Evolutionary conservation across 306 rosid species (phyloP), one percentile per base, ranked within the genome.

Genomic region (Citrullus amarus): DNA sequence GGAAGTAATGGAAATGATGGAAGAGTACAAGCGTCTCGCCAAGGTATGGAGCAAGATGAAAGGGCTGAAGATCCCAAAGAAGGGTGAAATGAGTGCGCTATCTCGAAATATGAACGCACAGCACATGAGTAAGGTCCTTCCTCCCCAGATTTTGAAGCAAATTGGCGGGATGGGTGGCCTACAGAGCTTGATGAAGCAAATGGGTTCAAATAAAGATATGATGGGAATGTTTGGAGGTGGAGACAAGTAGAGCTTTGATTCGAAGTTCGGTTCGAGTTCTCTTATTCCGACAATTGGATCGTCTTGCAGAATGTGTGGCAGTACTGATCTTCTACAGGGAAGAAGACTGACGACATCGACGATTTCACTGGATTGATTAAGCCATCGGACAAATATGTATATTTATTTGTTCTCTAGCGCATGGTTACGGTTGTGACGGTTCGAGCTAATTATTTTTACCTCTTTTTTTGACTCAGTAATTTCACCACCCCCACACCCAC

Each of bases 161-260:
- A 85, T 91, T 36, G 97, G 96, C 54, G 98, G 97, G 74, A 87
- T 90, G 91, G 90, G 93, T 58, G 96, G 93, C 20, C 80, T 94
- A 75, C 93, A 94, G 82, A 93, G 76, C 91, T 85, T 93, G 92
- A 91, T 93, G 95, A 91, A 91, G 89, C 93, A 87, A 81, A 89
- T 91, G 90, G 93, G 98, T 77, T 85, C 91, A 32, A 59, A 78
- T 44, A 91, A 91, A 76, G 98, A 93, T 66, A 91, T 93, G 98
- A 89, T 91, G 96, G 88, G 96, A 56, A 89, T 91, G 96, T 81
- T 93, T 22, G 96, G 97, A 65, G 97, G 89, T 25, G 91, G 89
- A 56, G 88, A 88, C 28, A 87, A 88, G 44, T 84, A 89, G 83
- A 43, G 17, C 17, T 60, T 48, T 32, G 46, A 16, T 51, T 18